phyloP scores from a whole-genome alignment of 106 monocot species.

The Dendrobium chrysotoxum region DNA sequence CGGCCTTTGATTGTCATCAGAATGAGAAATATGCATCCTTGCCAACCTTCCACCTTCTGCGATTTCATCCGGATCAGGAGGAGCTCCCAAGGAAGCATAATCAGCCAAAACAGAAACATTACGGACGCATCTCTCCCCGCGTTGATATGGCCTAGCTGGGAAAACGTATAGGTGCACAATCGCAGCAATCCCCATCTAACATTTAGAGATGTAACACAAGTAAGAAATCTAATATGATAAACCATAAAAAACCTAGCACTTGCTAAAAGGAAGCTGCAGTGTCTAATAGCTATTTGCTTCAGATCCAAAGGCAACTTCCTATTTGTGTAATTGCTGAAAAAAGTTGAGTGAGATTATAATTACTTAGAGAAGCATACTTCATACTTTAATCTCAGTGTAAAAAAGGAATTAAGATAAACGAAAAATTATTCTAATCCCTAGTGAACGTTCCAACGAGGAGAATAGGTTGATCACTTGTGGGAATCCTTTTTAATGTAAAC shows the following conservation, averaged over 20 bases:
- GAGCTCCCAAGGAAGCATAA: constrained; percentile 80
- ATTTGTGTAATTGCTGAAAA: not conserved
- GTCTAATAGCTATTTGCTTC: not conserved
- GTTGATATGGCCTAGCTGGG: constrained; percentile 74
- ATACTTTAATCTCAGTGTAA: too few relatives aligned
- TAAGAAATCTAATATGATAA: not conserved
- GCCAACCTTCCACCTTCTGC: constrained; percentile 59
- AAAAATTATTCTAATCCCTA: not conserved
- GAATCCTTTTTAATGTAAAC: not conserved
- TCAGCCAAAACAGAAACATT: constrained; percentile 85
- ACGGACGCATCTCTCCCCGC: constrained; percentile 73
- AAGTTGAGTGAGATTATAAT: not conserved
- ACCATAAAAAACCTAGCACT: not conserved
- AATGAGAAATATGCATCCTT: constrained; percentile 31
- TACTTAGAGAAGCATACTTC: too few relatives aligned
- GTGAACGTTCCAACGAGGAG: not conserved
- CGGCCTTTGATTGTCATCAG: constrained; percentile 42
- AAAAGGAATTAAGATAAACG: too few relatives aligned
- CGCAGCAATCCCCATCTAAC: constrained; percentile 96
- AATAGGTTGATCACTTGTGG: too few relatives aligned
- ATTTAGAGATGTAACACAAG: constrained; percentile 1
- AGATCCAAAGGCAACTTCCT: not conserved
- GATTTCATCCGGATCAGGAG: constrained; percentile 93
- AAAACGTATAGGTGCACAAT: constrained; percentile 89
- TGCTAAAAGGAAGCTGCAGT: not conserved